Evolutionary conservation across 176 grass and related monocot genomes (phyloP).

Genomic region (Ampelocalamus luodianensis): DNA sequence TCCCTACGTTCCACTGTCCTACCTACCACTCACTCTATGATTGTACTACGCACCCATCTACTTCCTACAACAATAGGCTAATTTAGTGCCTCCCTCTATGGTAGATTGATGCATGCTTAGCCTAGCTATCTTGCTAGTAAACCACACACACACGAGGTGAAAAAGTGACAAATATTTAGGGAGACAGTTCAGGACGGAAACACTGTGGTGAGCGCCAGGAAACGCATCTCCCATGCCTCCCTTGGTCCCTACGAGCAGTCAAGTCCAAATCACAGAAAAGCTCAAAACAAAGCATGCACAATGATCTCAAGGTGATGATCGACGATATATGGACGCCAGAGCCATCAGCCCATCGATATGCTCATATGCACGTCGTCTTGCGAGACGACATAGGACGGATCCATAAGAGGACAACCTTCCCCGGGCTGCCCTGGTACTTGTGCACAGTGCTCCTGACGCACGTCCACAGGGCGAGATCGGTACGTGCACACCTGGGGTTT

Average conservation of each 20-base stretch:
- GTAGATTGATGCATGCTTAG: neutral
- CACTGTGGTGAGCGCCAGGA: neutral
- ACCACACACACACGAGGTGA: neutral
- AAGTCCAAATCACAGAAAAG: constrained; percentile 7
- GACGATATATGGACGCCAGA: neutral
- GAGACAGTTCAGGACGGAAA: neutral
- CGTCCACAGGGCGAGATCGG: neutral
- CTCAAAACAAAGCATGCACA: neutral
- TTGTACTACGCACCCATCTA: neutral
- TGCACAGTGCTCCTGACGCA: neutral
- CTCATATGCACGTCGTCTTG: too few relatives aligned
- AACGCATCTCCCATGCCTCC: neutral
- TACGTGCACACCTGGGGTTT: neutral
- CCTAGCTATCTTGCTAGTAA: neutral
- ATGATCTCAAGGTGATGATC: neutral
- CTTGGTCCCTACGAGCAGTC: constrained; percentile 23
- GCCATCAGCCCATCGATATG: neutral
- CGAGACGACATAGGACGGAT: neutral
- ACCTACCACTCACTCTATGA: neutral
- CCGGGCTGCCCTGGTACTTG: neutral
- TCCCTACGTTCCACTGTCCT: neutral
- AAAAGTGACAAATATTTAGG: neutral
- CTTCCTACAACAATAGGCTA: neutral
- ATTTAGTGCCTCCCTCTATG: neutral
- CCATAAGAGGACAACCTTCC: neutral